Percentiles rank a stretch among this genome's conserved stretches.
phyloP scores from a whole-genome alignment of 768 basidiomycete genomes.

The Amanita exitialis region DNA sequence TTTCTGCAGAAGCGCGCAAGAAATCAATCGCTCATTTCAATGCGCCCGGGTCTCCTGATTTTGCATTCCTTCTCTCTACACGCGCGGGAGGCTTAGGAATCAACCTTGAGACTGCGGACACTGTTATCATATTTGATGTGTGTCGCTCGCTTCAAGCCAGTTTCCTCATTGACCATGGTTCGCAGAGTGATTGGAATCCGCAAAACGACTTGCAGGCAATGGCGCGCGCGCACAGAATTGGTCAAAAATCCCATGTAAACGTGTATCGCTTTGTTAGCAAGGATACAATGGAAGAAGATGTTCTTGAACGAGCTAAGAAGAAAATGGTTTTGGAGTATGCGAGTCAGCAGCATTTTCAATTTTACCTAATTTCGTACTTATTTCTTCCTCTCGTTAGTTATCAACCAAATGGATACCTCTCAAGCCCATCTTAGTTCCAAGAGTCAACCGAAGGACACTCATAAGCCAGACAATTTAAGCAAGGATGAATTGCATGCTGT shows the following conservation, averaged over 20 bases:
- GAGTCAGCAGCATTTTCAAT: conserved; percentile 45
- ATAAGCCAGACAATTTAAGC: conserved; percentile 77
- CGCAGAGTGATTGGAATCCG: conserved; percentile 96
- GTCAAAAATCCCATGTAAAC: conserved; percentile 96
- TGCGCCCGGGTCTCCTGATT: conserved; percentile 84
- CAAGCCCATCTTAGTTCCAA: conserved; percentile 92
- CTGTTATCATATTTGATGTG: conserved; percentile 98
- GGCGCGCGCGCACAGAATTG: conserved; percentile 98
- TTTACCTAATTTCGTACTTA: not conserved
- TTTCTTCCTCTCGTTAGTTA: conserved; percentile 45
- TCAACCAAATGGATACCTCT: conserved; percentile 99
- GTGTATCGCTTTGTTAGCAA: conserved; percentile 98
- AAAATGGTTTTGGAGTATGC: conserved; percentile 99
- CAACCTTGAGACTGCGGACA: conserved; percentile 97
- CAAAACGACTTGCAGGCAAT: conserved; percentile 99
- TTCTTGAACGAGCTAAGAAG: conserved; percentile 94
- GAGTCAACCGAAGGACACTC: conserved; percentile 50
- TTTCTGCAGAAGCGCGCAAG: conserved; percentile 87
- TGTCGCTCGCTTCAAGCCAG: conserved; percentile 6
- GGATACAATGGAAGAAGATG: conserved; percentile 99
- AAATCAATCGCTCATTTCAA: conserved; percentile 98
- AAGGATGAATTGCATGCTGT: conserved; percentile 97
- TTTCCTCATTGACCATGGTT: conserved; percentile 7
- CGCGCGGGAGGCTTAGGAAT: conserved; percentile 96
- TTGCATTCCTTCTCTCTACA: conserved; percentile 93